phyloP scores from a whole-genome alignment of 2,329 filamentous ascomycete species.

The Penicillium palitans region DNA sequence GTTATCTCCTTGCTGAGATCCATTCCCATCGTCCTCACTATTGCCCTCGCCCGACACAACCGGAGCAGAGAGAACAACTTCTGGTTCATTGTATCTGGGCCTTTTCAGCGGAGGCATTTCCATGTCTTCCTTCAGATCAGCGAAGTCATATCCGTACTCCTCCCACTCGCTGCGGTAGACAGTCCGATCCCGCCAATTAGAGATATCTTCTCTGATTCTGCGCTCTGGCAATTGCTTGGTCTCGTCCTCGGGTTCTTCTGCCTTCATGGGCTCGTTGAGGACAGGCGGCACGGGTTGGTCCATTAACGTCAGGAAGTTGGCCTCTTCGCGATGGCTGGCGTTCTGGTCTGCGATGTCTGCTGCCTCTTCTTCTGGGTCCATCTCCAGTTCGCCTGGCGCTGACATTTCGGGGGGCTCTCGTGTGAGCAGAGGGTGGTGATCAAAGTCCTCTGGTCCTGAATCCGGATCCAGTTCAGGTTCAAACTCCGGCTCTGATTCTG shows the following conservation, averaged over 20 bases:
- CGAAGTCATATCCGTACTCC: conserved; percentile 33
- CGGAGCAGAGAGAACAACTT: background rate
- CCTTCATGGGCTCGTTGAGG: conserved; percentile 23
- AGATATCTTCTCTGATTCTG: conserved; percentile 38
- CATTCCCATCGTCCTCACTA: background rate
- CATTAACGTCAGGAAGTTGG: conserved; percentile 47
- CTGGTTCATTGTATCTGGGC: conserved; percentile 22
- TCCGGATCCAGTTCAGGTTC: background rate
- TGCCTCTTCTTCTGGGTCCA: conserved; percentile 44
- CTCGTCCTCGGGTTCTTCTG: conserved; percentile 20
- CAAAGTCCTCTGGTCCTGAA: background rate
- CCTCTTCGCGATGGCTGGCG: conserved; percentile 48
- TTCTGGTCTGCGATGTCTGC: conserved; percentile 52
- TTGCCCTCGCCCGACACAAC: background rate
- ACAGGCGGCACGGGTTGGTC: conserved; percentile 24
- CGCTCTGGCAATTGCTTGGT: conserved; percentile 30
- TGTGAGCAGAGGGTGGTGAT: background rate
- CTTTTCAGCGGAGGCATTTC: conserved; percentile 34
- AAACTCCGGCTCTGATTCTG: background rate
- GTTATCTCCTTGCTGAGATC: background rate
- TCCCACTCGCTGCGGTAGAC: conserved; percentile 56
- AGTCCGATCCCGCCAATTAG: conserved; percentile 51
- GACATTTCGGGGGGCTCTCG: background rate
- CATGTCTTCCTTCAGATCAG: conserved; percentile 34
- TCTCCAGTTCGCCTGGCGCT: conserved; percentile 17